Evolutionary conservation across 768 basidiomycete genomes (phyloP).

Genomic region (Thelephora aurantiotincta): DNA sequence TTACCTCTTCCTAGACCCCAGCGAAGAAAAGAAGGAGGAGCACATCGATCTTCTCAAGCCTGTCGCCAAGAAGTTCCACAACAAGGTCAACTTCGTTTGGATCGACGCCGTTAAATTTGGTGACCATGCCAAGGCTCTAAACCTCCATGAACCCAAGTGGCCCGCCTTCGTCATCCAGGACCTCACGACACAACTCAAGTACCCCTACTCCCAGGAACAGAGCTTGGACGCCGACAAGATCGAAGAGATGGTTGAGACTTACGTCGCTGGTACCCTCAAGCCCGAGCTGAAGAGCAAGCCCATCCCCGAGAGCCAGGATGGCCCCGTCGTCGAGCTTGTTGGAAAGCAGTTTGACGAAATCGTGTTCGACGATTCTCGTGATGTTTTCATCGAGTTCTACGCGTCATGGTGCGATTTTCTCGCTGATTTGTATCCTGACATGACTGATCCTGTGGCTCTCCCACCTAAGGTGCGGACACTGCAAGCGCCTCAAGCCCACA

Average conservation of each 20-base stretch:
- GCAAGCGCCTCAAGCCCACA: slow-evolving; percentile 90
- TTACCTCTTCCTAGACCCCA: slow-evolving; percentile 87
- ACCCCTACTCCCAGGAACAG: slow-evolving; percentile 61
- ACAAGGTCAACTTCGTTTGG: slow-evolving; percentile 93
- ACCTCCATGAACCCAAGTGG: slow-evolving; percentile 77
- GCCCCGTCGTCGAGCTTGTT: slow-evolving; percentile 71
- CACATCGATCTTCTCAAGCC: slow-evolving; percentile 58
- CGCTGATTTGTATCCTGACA: slow-evolving; percentile 1
- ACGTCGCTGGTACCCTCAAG: slow-evolving; percentile 54
- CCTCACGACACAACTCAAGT: slow-evolving; percentile 73
- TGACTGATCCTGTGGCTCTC: not conserved
- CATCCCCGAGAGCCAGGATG: slow-evolving; percentile 72
- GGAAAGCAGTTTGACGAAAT: slow-evolving; percentile 82
- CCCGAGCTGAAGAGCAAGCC: slow-evolving; percentile 86
- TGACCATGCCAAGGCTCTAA: slow-evolving; percentile 92
- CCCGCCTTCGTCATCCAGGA: slow-evolving; percentile 92
- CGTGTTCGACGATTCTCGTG: slow-evolving; percentile 77
- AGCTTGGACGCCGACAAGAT: slow-evolving; percentile 43
- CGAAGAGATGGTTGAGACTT: slow-evolving; percentile 47
- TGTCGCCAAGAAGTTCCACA: slow-evolving; percentile 69
- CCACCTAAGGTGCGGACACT: slow-evolving; percentile 67
- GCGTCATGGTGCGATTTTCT: slow-evolving; percentile 70
- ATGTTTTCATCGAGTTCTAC: slow-evolving; percentile 94
- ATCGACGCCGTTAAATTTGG: slow-evolving; percentile 92
- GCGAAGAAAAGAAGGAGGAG: slow-evolving; percentile 45